Percentiles rank a stretch among this genome's conserved stretches.
These are phyloP conservation scores for Sugiyamaella japonica DNA, from an alignment of 1,139 yeast genomes.

Conservation along the genomic window DNA sequence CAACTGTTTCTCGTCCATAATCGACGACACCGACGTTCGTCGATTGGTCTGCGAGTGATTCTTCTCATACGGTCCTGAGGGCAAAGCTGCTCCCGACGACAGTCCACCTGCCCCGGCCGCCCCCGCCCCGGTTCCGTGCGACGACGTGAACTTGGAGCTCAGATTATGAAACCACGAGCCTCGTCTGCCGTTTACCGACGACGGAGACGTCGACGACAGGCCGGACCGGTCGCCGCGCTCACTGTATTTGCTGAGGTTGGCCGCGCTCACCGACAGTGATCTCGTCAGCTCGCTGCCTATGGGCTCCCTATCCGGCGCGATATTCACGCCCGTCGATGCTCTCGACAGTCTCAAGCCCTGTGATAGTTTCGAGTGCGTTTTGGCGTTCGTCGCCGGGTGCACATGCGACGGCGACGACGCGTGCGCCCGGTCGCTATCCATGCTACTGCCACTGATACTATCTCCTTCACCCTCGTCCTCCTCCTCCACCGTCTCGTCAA, in stretches of 20 bases:
- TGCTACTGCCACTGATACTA: not conserved
- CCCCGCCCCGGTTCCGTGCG: not conserved
- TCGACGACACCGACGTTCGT: slow-evolving; percentile 1
- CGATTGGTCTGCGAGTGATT: not conserved
- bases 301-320: not conserved
- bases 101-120: not conserved
- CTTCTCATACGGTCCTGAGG: not conserved
- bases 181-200: slow-evolving; percentile 16
- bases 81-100: not conserved
- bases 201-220: slow-evolving; percentile 3
- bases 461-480: slow-evolving; percentile 1
- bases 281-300: slow-evolving; percentile 12
- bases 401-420: no score
- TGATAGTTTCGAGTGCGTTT: slow-evolving; percentile 11
- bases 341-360: slow-evolving; percentile 13
- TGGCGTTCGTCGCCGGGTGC: not conserved
- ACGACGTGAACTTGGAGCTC: slow-evolving; percentile 17
- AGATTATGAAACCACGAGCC: slow-evolving; percentile 23
- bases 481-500: slow-evolving; percentile 13
- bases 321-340: not conserved
- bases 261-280: slow-evolving; percentile 11
- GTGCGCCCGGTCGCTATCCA: no score
- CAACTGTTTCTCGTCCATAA: not conserved
- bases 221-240: not conserved
- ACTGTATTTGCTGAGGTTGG: not conserved